Conservation (phyloP, 805 yeast genomes). For the Kuraishia piskuri region DNA sequence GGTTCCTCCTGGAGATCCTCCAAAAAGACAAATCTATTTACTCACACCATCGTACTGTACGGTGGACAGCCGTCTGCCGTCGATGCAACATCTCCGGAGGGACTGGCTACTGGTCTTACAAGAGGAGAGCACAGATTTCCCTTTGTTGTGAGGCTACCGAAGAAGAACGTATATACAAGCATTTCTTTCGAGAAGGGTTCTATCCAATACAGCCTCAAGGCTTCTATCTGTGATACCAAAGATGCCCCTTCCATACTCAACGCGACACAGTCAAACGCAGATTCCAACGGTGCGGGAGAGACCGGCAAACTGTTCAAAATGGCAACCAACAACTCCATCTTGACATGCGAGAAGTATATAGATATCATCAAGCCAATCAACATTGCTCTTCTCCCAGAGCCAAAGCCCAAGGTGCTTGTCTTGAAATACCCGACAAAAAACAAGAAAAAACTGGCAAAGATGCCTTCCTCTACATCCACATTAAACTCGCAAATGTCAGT, state of each 20-base stretch:
- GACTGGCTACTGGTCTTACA: conserved; percentile 37
- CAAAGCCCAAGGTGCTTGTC: conserved; percentile 57
- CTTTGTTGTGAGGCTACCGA: conserved; percentile 75
- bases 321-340: conserved; percentile 20
- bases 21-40: conserved; percentile 42
- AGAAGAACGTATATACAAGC: conserved; percentile 60
- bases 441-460: conserved; percentile 22
- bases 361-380: conserved; percentile 68
- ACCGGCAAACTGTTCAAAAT: conserved; percentile 13
- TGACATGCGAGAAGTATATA: conserved; percentile 46
- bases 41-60: conserved; percentile 50
- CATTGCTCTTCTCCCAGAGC: conserved; percentile 54
- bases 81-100: conserved; percentile 5
- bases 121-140: conserved; percentile 88
- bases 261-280: conserved; percentile 3
- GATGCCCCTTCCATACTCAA: not conserved
- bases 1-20: conserved; percentile 43
- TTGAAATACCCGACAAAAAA: conserved; percentile 43
- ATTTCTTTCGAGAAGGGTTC: conserved; percentile 84
- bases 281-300: conserved; percentile 5
- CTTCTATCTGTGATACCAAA: conserved; percentile 23
- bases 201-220: conserved; percentile 55
- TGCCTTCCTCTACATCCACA: conserved; percentile 32
- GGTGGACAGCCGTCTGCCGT: conserved; percentile 27
- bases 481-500: conserved; percentile 20